A percentile compares a stretch with the other conserved stretches of the same genome.
phyloP scores from a whole-genome alignment of 768 basidiomycete genomes.

The Neoboletus magnificus region DNA sequence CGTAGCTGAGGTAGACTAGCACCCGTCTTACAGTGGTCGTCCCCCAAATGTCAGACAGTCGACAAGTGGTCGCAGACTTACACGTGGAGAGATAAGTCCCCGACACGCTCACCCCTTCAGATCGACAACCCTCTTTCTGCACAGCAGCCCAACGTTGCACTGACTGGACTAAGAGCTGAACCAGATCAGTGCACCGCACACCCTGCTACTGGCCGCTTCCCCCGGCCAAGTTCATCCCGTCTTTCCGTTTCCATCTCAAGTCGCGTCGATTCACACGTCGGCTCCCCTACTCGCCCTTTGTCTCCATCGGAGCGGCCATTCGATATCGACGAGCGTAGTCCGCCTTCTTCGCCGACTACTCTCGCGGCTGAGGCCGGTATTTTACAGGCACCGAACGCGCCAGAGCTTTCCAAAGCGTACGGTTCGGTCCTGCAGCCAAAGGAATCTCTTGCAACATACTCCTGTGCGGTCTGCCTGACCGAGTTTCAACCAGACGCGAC shows the following conservation, averaged over 20 bases:
- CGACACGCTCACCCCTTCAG: constrained; percentile 33
- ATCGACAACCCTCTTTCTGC: constrained; percentile 12
- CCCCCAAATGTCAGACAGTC: constrained; percentile 39
- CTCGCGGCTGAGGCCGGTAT: constrained; percentile 58
- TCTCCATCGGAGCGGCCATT: constrained; percentile 52
- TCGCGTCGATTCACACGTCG: constrained; percentile 58
- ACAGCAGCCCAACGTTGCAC: constrained; percentile 9
- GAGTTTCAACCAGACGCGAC: constrained; percentile 80
- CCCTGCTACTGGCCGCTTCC: constrained; percentile 41
- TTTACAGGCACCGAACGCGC: constrained; percentile 55
- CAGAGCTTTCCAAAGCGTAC: constrained; percentile 75
- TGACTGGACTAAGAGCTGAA: constrained; percentile 5
- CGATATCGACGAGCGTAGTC: constrained; percentile 18
- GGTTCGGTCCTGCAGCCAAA: constrained; percentile 81
- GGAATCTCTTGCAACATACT: constrained; percentile 65
- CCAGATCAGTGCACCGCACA: constrained; percentile 1
- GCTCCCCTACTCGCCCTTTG: constrained; percentile 50
- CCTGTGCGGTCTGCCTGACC: constrained; percentile 61
- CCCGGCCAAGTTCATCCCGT: constrained; percentile 43
- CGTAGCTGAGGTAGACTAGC: constrained; percentile 40
- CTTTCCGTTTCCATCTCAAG: constrained; percentile 36
- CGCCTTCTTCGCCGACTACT: constrained; percentile 35
- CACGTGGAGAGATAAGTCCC: constrained; percentile 53
- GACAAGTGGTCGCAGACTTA: constrained; percentile 85
- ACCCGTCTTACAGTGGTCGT: constrained; percentile 63